These are phyloP conservation scores for Phytophthora pini DNA, from an alignment of 352 stramenopile species.

Conservation along the genomic window DNA sequence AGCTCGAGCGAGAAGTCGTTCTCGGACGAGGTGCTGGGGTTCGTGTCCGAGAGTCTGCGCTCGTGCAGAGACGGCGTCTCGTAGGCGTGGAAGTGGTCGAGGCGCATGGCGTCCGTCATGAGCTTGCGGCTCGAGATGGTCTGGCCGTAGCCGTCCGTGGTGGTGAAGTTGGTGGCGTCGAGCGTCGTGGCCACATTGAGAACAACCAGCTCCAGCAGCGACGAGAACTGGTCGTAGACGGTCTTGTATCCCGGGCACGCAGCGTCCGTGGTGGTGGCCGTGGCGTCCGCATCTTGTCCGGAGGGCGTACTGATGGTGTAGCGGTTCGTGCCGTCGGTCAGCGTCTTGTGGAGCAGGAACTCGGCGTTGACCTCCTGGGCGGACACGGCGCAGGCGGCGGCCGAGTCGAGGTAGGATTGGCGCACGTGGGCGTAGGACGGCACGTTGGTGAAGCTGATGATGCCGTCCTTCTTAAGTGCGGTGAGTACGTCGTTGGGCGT, in stretches of 20 bases:
- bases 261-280: slow-evolving; percentile 34
- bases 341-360: slow-evolving; percentile 64
- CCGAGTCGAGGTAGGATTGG: slow-evolving; percentile 52
- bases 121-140: slow-evolving; percentile 53
- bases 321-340: slow-evolving; percentile 68
- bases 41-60: slow-evolving; percentile 18
- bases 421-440: slow-evolving; percentile 52
- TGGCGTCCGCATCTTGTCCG: slow-evolving; percentile 42
- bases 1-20: slow-evolving; percentile 57
- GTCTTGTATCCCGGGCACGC: slow-evolving; percentile 49
- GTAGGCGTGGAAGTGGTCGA: slow-evolving; percentile 76
- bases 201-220: slow-evolving; percentile 57
- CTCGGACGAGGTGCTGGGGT: slow-evolving; percentile 5
- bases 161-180: slow-evolving; percentile 52
- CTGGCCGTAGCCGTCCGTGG: slow-evolving; percentile 46
- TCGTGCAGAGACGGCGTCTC: slow-evolving; percentile 35
- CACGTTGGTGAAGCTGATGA: slow-evolving; percentile 73
- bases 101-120: slow-evolving; percentile 56
- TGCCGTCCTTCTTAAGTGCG: slow-evolving; percentile 70
- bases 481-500: slow-evolving; percentile 48
- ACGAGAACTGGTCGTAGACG: slow-evolving; percentile 50
- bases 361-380: slow-evolving; percentile 30
- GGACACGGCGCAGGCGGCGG: slow-evolving; percentile 57
- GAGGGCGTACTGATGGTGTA: slow-evolving; percentile 75
- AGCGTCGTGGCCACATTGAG: slow-evolving; percentile 48